phyloP scores from a whole-genome alignment of 2,329 filamentous ascomycete genomes.

The Colletotrichum noveboracense region DNA sequence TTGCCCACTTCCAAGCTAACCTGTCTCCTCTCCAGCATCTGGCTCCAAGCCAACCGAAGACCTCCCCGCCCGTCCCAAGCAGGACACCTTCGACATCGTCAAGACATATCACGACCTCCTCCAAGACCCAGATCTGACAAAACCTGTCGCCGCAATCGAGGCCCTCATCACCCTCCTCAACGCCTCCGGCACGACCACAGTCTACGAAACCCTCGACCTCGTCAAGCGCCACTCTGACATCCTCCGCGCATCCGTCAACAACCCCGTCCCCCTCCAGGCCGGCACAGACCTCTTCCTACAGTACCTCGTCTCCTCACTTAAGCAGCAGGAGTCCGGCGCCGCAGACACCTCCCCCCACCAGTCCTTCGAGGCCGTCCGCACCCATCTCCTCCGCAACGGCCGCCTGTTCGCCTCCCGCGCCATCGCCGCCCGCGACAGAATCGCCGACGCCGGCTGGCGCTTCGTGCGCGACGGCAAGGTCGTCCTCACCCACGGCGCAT shows the following conservation, averaged over 20 bases:
- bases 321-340: constrained; percentile 50
- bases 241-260: constrained; percentile 80
- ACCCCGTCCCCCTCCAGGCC: constrained; percentile 90
- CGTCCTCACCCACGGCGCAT: constrained; percentile 91
- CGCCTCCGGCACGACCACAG: constrained; percentile 80
- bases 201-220: constrained; percentile 91
- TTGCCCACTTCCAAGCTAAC: background rate
- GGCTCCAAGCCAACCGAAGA: constrained; percentile 1
- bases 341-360: constrained; percentile 29
- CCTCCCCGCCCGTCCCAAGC: constrained; percentile 28
- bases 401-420: constrained; percentile 86
- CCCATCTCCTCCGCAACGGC: constrained; percentile 85
- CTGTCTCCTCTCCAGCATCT: background rate
- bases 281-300: constrained; percentile 96
- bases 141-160: constrained; percentile 94
- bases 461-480: constrained; percentile 81
- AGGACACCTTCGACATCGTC: constrained; percentile 52
- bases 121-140: constrained; percentile 83
- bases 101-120: constrained; percentile 60
- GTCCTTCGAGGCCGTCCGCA: constrained; percentile 80
- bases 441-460: constrained; percentile 78
- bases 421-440: constrained; percentile 82
- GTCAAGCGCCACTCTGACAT: constrained; percentile 78
- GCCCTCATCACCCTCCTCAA: constrained; percentile 86
- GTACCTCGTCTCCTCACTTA: constrained; percentile 81